phyloP scores from a whole-genome alignment of 345 rosid species.

The Rubroshorea leprosula region DNA sequence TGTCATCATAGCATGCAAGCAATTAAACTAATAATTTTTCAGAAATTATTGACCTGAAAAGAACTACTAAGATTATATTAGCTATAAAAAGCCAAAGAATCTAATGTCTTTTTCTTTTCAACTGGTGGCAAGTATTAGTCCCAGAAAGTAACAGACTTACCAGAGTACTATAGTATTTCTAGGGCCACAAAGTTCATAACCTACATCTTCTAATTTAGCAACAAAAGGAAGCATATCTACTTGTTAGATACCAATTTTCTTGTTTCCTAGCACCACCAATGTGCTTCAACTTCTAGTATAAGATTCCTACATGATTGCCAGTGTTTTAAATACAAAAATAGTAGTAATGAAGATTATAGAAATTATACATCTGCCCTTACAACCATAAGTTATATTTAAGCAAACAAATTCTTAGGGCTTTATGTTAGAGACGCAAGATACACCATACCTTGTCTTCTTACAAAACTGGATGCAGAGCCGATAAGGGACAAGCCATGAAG shows the following conservation, averaged over 20 bases:
- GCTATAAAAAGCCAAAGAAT: too few relatives aligned
- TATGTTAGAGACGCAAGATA: not conserved
- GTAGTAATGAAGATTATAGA: not conserved
- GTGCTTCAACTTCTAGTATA: not conserved
- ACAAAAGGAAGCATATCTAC: not conserved
- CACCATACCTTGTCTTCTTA: slow-evolving; percentile 77
- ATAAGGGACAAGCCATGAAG: slow-evolving; percentile 95
- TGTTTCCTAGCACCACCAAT: not conserved
- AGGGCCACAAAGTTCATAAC: not conserved
- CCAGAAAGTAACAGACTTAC: not conserved
- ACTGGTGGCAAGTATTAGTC: not conserved
- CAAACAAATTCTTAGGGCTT: not conserved
- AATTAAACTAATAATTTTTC: too few relatives aligned
- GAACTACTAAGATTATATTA: too few relatives aligned
- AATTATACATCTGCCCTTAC: slow-evolving; percentile 6
- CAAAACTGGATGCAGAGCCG: slow-evolving; percentile 92
- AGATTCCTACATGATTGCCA: not conserved
- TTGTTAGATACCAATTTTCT: not conserved
- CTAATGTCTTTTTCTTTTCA: not conserved
- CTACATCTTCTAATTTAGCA: not conserved
- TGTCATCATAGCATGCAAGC: not conserved
- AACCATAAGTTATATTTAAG: not conserved
- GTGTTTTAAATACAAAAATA: not conserved
- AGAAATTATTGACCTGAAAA: too few relatives aligned
- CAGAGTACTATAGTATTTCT: not conserved